phyloP scores from a whole-genome alignment of 1,139 yeast species.

The Yamadazyma conglobata region DNA sequence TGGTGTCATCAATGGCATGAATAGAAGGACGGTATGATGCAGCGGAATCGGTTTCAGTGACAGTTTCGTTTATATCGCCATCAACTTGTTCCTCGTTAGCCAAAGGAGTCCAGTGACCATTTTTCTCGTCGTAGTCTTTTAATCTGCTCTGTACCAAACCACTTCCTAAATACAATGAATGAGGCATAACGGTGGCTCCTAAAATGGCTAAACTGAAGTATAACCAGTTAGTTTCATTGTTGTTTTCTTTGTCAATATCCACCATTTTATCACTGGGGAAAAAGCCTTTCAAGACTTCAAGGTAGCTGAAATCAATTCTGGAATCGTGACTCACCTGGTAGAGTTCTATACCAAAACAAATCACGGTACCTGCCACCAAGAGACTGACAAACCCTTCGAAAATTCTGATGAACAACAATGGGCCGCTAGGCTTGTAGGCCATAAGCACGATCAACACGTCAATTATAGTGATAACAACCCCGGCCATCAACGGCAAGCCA shows the following conservation, averaged over 20 bases:
- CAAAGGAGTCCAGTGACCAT: conserved; percentile 33
- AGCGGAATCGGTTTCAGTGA: too few relatives aligned
- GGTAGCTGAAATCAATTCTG: conserved; percentile 47
- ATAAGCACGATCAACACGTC: conserved; percentile 82
- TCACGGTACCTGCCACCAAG: conserved; percentile 76
- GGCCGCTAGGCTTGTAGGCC: conserved; percentile 88
- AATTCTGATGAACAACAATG: conserved; percentile 69
- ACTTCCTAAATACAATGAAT: conserved; percentile 84
- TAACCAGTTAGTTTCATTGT: conserved; percentile 60
- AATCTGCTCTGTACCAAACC: conserved; percentile 91
- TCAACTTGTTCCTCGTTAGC: background rate
- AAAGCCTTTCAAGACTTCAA: conserved; percentile 65
- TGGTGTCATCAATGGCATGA: conserved; percentile 63
- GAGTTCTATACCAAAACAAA: conserved; percentile 81
- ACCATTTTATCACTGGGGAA: conserved; percentile 72
- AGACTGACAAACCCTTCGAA: conserved; percentile 80
- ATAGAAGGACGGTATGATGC: conserved; percentile 60
- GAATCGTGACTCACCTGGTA: conserved; percentile 57
- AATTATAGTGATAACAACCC: conserved; percentile 76
- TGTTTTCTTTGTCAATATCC: conserved; percentile 23
- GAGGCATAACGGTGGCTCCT: conserved; percentile 99
- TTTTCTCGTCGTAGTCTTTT: conserved; percentile 70
- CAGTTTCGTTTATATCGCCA: background rate
- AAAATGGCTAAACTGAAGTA: conserved; percentile 85
- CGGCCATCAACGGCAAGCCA: conserved; percentile 69